phyloP scores from a whole-genome alignment of 2,329 filamentous ascomycete species.

The Phaeosphaeria sp. region DNA sequence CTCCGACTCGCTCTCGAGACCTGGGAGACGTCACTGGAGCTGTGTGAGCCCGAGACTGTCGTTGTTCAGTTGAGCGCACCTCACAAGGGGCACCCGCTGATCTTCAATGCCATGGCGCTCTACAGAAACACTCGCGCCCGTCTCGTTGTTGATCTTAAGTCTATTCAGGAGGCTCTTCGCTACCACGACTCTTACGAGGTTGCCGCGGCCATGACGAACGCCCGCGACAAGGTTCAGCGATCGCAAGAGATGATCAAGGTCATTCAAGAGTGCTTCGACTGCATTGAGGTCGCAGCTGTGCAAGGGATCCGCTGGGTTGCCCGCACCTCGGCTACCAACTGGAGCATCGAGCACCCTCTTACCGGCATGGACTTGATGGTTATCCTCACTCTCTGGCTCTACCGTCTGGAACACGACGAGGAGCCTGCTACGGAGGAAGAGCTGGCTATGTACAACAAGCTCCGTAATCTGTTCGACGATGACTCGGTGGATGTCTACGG shows the following conservation, averaged over 20 bases:
- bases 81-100: conserved; percentile 92
- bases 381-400: conserved; percentile 96
- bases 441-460: conserved; percentile 87
- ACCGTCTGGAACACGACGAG: conserved; percentile 98
- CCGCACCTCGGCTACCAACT: conserved; percentile 96
- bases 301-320: conserved; percentile 98
- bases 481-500: conserved; percentile 84
- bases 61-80: conserved; percentile 90
- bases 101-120: conserved; percentile 98
- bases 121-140: conserved; percentile 93
- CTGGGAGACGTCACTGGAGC: conserved; percentile 96
- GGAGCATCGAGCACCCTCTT: conserved; percentile 97
- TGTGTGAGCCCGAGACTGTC: conserved; percentile 90
- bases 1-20: conserved; percentile 93
- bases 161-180: conserved; percentile 92
- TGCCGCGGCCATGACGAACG: conserved; percentile 93
- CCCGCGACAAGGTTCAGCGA: conserved; percentile 91
- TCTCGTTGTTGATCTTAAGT: conserved; percentile 93
- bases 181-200: conserved; percentile 98
- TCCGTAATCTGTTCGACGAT: conserved; percentile 88
- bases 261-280: conserved; percentile 96
- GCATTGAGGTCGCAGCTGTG: conserved; percentile 92
- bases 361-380: conserved; percentile 98
- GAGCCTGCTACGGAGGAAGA: conserved; percentile 87
- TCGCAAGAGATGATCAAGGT: conserved; percentile 98